phyloP scores from a whole-genome alignment of 139 green algal genomes.

The Microglena sp. region DNA sequence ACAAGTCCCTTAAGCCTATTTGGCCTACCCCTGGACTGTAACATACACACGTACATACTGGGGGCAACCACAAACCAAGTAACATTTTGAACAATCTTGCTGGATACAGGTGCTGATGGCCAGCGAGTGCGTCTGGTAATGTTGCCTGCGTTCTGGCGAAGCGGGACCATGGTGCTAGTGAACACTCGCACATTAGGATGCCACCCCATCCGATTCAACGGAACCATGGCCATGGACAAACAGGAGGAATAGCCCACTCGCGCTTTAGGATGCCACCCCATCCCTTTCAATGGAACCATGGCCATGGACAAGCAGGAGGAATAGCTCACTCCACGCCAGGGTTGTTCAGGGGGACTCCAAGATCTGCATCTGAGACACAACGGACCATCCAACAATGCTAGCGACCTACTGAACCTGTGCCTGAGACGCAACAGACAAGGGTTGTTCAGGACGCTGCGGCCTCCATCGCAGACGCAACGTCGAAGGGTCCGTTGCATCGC shows the following conservation, averaged over 20 bases:
- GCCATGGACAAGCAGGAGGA: no score
- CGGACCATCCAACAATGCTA: no score
- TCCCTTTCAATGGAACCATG: no score
- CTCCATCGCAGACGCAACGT: no score
- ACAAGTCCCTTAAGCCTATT: neutral
- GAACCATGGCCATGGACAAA: neutral
- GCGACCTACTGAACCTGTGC: no score
- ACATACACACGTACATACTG: neutral
- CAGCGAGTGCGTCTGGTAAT: conserved; percentile 52
- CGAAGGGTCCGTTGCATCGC: no score
- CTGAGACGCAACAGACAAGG: no score
- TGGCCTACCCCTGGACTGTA: neutral
- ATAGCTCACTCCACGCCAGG: no score
- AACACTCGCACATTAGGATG: conserved; percentile 75
- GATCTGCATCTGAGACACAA: no score
- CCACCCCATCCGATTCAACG: conserved; percentile 59
- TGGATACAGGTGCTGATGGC: conserved; percentile 24
- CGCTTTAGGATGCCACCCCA: no score
- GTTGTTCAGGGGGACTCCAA: no score
- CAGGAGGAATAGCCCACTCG: neutral
- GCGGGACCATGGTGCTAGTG: conserved; percentile 65
- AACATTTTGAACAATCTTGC: neutral
- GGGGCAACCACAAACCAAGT: neutral
- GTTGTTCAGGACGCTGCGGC: no score
- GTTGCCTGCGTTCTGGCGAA: conserved; percentile 69